Evolutionary conservation across 2,329 filamentous ascomycete species (phyloP).

Genomic region (Fusarium illudens): DNA sequence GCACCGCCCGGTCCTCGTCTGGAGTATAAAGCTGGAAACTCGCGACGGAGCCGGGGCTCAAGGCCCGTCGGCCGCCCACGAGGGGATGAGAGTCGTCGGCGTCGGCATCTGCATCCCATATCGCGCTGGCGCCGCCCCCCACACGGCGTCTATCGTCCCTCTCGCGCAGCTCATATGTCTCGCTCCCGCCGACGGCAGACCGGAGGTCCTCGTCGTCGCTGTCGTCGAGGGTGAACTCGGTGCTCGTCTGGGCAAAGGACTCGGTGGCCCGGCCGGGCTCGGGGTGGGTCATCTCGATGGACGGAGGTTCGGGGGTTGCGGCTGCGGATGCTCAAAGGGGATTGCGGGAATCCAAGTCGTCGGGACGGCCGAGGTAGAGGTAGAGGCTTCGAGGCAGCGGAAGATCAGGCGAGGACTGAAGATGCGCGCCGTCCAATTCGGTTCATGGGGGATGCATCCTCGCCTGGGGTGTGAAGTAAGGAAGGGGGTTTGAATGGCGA

Average conservation of each 20-base stretch:
- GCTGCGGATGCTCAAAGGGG: neutral
- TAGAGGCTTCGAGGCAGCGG: neutral
- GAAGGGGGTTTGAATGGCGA: neutral
- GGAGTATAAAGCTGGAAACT: conserved; percentile 58
- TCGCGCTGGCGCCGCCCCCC: conserved; percentile 10
- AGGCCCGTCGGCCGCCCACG: conserved; percentile 26
- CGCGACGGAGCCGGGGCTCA: conserved; percentile 46
- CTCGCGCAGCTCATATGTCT: conserved; percentile 47
- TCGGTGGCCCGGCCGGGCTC: conserved; percentile 40
- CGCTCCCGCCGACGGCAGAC: conserved; percentile 43
- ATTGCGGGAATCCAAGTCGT: neutral
- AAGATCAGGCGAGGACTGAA: neutral
- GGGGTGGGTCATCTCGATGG: conserved; percentile 34
- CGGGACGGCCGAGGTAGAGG: neutral
- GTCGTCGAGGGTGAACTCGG: conserved; percentile 49
- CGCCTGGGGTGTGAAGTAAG: neutral
- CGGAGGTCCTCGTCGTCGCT: conserved; percentile 48
- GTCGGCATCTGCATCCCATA: conserved; percentile 35
- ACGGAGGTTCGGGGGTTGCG: neutral
- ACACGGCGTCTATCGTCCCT: conserved; percentile 21
- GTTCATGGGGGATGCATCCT: conserved; percentile 20
- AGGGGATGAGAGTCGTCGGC: conserved; percentile 31
- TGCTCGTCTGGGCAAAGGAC: conserved; percentile 52
- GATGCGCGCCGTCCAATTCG: conserved; percentile 20
- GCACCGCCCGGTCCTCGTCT: conserved; percentile 77